These are phyloP conservation scores for Skeletonema marinoi DNA, from an alignment of 108 stramenopile genomes.

Conservation along the genomic window DNA sequence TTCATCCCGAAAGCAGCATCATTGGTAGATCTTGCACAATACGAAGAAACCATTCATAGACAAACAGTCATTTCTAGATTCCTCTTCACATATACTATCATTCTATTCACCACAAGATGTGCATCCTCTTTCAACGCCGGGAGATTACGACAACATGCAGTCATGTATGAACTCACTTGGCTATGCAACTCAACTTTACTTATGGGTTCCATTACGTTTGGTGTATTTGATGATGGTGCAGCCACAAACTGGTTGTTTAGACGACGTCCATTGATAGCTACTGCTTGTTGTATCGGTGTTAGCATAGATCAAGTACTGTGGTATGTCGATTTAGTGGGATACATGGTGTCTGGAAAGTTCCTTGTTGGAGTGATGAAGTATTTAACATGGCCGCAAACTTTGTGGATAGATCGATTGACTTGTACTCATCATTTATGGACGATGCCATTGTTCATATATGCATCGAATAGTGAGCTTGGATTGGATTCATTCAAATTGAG, in stretches of 20 bases:
- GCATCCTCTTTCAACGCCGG: conserved; percentile 38
- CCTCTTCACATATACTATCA: conserved; percentile 37
- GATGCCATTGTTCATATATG: conserved; percentile 73
- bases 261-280: conserved; percentile 60
- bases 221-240: conserved; percentile 5
- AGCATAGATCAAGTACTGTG: conserved; percentile 84
- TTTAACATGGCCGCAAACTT: conserved; percentile 71
- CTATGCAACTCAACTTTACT: conserved; percentile 70
- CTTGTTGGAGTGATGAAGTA: conserved; percentile 80
- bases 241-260: conserved; percentile 16
- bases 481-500: conserved; percentile 57
- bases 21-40: not conserved
- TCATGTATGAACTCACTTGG: conserved; percentile 76
- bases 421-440: conserved; percentile 88
- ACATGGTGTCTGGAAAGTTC: conserved; percentile 53
- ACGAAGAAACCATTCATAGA: not conserved
- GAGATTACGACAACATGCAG: conserved; percentile 33
- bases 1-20: not conserved
- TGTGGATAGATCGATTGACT: conserved; percentile 63
- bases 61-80: conserved; percentile 24
- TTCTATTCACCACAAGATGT: conserved; percentile 48
- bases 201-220: conserved; percentile 52
- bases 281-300: conserved; percentile 66
- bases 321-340: conserved; percentile 65
- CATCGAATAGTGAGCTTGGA: conserved; percentile 31